phyloP scores from a whole-genome alignment of 73 alveolate species.

The Tetrahymena elliotti region DNA sequence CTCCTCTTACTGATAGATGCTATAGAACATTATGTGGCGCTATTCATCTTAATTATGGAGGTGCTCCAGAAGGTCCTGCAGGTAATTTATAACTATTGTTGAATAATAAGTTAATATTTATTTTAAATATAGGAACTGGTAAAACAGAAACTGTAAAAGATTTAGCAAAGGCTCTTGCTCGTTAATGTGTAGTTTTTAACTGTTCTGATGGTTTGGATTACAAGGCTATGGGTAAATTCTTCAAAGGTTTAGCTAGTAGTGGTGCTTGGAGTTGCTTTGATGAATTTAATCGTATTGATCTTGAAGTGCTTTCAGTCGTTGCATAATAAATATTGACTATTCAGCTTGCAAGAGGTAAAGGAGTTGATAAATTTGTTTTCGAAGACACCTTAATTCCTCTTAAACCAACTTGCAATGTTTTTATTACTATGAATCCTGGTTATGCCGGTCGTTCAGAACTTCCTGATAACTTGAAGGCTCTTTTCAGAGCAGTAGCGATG shows the following conservation, averaged over 20 bases:
- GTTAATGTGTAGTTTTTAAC: slow-evolving; percentile 91
- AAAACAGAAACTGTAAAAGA: slow-evolving; percentile 98
- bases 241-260: slow-evolving; percentile 93
- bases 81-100: slow-evolving; percentile 68
- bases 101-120: slow-evolving; percentile 54
- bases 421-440: slow-evolving; percentile 98
- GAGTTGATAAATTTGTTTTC: slow-evolving; percentile 67
- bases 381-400: slow-evolving; percentile 63
- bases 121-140: slow-evolving; percentile 52
- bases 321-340: slow-evolving; percentile 77
- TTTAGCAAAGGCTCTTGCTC: slow-evolving; percentile 85
- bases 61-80: slow-evolving; percentile 82
- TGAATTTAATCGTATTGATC: slow-evolving; percentile 85
- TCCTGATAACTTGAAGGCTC: slow-evolving; percentile 95
- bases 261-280: slow-evolving; percentile 96
- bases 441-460: slow-evolving; percentile 98
- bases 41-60: slow-evolving; percentile 60
- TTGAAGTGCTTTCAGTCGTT: slow-evolving; percentile 86
- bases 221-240: slow-evolving; percentile 97
- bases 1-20: slow-evolving; percentile 74
- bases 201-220: slow-evolving; percentile 84
- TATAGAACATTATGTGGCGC: slow-evolving; percentile 63
- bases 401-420: slow-evolving; percentile 87
- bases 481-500: slow-evolving; percentile 95
- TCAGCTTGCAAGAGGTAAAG: slow-evolving; percentile 68